Base-by-base conservation (phyloP, 2,329 filamentous ascomycete species). In the Microcyclospora pomicola region DNA sequence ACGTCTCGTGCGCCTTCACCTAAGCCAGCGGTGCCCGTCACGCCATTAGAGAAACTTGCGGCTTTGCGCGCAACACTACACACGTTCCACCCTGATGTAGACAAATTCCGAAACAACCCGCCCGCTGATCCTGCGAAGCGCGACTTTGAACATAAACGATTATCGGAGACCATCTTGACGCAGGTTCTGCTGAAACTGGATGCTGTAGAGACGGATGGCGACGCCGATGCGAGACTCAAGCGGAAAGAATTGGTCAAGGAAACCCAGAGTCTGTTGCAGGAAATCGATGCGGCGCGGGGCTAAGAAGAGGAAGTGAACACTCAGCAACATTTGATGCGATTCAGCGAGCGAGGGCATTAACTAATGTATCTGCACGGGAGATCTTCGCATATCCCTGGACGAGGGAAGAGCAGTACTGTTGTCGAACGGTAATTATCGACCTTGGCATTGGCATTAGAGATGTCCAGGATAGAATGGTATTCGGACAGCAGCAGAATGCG, bases 131-230 rank as follows among this genome's bases (percentile, higher is more conserved):
- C 63, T 30, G 77, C 78, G 57, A 84, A 81, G 66, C 66, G 73
- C 35, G 71, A 72, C 11, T 82, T 85, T 27, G 80, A 87, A 52
- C 79, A 88, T 56, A 77, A 80, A 55, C 78, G 73, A 54, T 59
- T 91, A 13, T 77, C 75, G 3, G 83, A 91, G 64, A 82, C 78
- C 4, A 71, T 86, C 30, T 67, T 91, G 66, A 75, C 79, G 44
- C 80, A 86, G 49, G 74, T 86, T 2, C 53, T 88, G 29, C 61
- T 91, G 46, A 88, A 87, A 62, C 59, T 85, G 30, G 83, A 91
- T 55, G 77, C 71, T 15, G 74, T 88, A 2, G 81, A 88, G 48
- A 78, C 77, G 0, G 77, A 80, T 34, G 81, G 80, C 5, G 74
- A 82, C 46, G 57, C 64, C 9, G 75, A 78, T 10, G 75, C 80